These are phyloP conservation scores for Mentha longifolia DNA, from an alignment of 257 asterid species.

Conservation along the genomic window DNA sequence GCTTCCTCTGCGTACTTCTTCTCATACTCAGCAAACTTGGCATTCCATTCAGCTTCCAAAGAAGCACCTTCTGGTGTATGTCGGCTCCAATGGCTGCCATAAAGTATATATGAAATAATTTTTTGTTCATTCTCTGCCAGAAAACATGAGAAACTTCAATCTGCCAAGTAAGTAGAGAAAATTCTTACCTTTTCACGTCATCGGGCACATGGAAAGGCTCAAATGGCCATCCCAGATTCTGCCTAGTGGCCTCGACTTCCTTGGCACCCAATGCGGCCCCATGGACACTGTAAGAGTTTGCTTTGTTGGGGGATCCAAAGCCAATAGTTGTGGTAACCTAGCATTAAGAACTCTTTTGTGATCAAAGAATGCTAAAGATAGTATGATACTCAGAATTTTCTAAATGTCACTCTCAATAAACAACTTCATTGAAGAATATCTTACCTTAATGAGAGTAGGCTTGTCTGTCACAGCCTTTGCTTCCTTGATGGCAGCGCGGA, in stretches of 20 bases:
- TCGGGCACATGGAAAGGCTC: constrained; percentile 89
- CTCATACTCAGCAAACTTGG: constrained; percentile 84
- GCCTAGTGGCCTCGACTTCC: constrained; percentile 98
- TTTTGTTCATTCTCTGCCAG: constrained; percentile 19
- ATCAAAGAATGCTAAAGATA: constrained; percentile 11
- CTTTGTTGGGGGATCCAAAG: constrained; percentile 80
- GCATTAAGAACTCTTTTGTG: constrained; percentile 18
- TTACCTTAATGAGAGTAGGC: constrained; percentile 88
- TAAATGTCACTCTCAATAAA: not conserved
- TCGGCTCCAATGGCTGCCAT: constrained; percentile 87
- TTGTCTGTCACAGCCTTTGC: constrained; percentile 93
- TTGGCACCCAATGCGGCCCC: constrained; percentile 85
- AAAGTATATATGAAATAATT: constrained; percentile 23
- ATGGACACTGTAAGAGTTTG: constrained; percentile 85
- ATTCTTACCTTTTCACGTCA: constrained; percentile 81
- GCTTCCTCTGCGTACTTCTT: constrained; percentile 86
- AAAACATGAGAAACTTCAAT: constrained; percentile 4
- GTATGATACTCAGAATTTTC: not conserved
- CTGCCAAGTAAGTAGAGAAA: constrained; percentile 5
- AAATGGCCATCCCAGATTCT: constrained; percentile 90
- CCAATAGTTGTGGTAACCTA: constrained; percentile 88
- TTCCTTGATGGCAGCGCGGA: constrained; percentile 92
- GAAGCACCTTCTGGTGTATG: constrained; percentile 82
- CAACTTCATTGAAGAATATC: not conserved
- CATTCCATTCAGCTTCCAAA: constrained; percentile 87